These are phyloP conservation scores for Podosphaera aphanis DNA, from an alignment of 2,329 filamentous ascomycete genomes.

Conservation along the genomic window DNA sequence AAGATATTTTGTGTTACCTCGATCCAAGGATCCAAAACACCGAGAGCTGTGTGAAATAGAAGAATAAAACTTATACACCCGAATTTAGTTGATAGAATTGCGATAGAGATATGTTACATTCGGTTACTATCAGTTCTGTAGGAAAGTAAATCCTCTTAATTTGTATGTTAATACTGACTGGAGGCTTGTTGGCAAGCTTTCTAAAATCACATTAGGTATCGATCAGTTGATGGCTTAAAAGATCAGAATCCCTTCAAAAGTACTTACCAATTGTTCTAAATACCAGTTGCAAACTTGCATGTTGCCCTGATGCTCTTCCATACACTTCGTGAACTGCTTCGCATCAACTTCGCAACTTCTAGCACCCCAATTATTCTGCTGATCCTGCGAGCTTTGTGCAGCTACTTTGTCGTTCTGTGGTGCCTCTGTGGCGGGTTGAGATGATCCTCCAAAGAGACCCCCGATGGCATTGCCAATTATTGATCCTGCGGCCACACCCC, in stretches of 20 bases:
- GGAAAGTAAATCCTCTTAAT: not conserved
- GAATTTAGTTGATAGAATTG: not conserved
- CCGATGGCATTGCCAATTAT: constrained; percentile 89
- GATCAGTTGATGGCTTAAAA: not conserved
- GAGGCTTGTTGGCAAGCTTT: constrained; percentile 69
- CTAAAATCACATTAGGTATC: constrained; percentile 17
- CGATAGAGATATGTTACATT: not conserved
- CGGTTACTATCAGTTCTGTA: not conserved
- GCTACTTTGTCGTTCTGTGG: constrained; percentile 22
- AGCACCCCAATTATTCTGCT: constrained; percentile 27
- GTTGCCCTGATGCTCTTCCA: constrained; percentile 86
- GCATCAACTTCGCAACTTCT: constrained; percentile 60
- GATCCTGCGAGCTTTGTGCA: constrained; percentile 27
- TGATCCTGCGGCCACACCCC: constrained; percentile 88
- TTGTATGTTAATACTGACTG: constrained; percentile 14
- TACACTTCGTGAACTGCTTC: constrained; percentile 74
- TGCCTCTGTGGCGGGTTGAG: constrained; percentile 28
- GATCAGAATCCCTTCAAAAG: not conserved
- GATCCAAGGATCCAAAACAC: too few species aligned
- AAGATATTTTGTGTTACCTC: too few species aligned
- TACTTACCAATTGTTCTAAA: constrained; percentile 58
- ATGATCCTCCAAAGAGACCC: constrained; percentile 61
- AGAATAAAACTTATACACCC: not conserved
- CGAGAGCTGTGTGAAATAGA: too few species aligned
- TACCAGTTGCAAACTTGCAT: constrained; percentile 97